phyloP scores from a whole-genome alignment of 306 rosid species.

The Acacia crassicarpa region DNA sequence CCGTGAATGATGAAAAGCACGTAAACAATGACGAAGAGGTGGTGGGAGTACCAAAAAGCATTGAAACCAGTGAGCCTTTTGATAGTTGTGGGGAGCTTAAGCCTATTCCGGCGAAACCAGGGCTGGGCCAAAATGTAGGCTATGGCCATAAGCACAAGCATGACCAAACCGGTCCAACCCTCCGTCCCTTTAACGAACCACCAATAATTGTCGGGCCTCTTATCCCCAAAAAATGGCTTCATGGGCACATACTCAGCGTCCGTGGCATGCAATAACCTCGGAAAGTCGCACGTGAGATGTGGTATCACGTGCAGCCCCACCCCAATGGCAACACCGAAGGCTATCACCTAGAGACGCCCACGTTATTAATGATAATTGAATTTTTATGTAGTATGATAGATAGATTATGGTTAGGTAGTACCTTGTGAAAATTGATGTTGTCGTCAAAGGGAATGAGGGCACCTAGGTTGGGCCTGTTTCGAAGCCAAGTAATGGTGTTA shows the following conservation, averaged over 20 bases:
- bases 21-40: constrained; percentile 80
- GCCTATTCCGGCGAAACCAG: constrained; percentile 69
- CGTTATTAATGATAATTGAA: not conserved
- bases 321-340: constrained; percentile 73
- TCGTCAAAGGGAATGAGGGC: constrained; percentile 71
- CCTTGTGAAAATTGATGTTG: constrained; percentile 89
- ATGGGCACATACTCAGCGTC: constrained; percentile 62
- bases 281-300: constrained; percentile 87
- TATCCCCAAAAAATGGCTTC: constrained; percentile 57
- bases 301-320: constrained; percentile 63
- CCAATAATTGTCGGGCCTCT: constrained; percentile 73
- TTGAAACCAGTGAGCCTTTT: constrained; percentile 84
- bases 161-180: constrained; percentile 87
- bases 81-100: constrained; percentile 64
- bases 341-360: constrained; percentile 53
- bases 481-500: constrained; percentile 85
- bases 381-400: not conserved
- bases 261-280: constrained; percentile 60
- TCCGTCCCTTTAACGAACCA: constrained; percentile 91
- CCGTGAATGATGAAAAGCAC: constrained; percentile 77
- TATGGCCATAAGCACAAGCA: constrained; percentile 81
- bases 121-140: constrained; percentile 84
- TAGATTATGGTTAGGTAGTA: not conserved
- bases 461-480: constrained; percentile 76
- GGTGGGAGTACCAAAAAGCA: constrained; percentile 97